These are phyloP conservation scores for Tuber brumale DNA, from an alignment of 495 filamentous ascomycete genomes.

Conservation along the genomic window DNA sequence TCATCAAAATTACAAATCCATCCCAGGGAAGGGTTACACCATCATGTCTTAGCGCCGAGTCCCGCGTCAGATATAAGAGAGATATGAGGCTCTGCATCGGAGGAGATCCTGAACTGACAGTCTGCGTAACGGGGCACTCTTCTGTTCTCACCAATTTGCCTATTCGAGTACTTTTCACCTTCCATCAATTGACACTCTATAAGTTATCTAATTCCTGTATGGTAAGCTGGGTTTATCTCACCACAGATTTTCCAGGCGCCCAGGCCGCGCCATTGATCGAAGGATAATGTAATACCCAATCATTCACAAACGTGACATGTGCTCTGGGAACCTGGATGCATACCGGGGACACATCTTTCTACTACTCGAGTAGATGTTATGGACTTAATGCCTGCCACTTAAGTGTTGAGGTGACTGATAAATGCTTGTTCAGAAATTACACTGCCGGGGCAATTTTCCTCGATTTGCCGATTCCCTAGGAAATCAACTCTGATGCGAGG, in stretches of 20 bases:
- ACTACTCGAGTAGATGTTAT: too few relatives aligned
- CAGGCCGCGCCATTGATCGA: not conserved
- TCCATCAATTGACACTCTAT: not conserved
- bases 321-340: not conserved
- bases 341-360: not conserved
- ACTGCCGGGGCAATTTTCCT: not conserved
- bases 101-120: not conserved
- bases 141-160: not conserved
- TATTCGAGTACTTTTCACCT: not conserved
- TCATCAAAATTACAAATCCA: not conserved
- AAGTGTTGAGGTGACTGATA: not conserved
- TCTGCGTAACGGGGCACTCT: not conserved
- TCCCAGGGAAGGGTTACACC: not conserved
- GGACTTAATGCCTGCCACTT: too few relatives aligned
- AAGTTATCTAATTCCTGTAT: not conserved
- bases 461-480: not conserved
- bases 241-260: not conserved
- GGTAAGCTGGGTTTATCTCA: not conserved
- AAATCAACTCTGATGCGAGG: not conserved
- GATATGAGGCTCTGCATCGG: not conserved
- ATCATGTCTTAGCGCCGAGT: not conserved
- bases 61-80: not conserved
- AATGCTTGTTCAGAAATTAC: not conserved
- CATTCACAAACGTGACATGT: not conserved
- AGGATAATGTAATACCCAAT: not conserved